Evolutionary conservation across 441 rosid genomes (phyloP), one percentile per base, ranked within the genome.

Genomic region (Aleurites moluccanus): DNA sequence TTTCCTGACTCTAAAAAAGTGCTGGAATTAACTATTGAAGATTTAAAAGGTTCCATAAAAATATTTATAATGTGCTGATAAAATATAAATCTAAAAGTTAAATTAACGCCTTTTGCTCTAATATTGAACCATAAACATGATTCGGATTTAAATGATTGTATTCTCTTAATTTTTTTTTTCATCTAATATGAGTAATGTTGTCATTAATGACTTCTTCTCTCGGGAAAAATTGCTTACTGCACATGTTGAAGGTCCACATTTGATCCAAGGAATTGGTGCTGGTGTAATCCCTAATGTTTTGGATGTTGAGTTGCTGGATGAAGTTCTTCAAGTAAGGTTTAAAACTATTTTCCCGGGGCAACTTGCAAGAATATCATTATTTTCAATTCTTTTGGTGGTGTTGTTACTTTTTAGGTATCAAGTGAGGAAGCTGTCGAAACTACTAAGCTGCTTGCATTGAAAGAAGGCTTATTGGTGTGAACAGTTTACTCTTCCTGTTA

Each of bases 341-440:
- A 60, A 52, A 78, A 67, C 38, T 27, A 7, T 25, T 30, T 1
- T 2, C 4, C n/a, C 2, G 8, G 10, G 21, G 42, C 42, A 40
- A 38, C 40, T 45, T 45, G 50, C 50, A 7, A n/a, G n/a, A 10
- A 25, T 23, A 57, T 20, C 25, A 38, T 6, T 33, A 2, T 21
- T 64, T 60, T 60, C 38, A 11, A 13, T 60, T 60, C 14, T 60
- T 27, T 60, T 10, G 20, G 18, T 44, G n/a, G 55, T 64, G 25
- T 23, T 47, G 35, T 65, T 15, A 10, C 42, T 23, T 21, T 33
- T 42, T 61, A 93, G 94, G 84, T 92, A 73, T 60, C 89, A 10
- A 76, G 97, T 50, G 88, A 86, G 56, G 95, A 91, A 80, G 92
- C 97, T 6, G 84, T 90, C 42, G 97, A 90, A 83, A 87, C 93